Conservation (phyloP, 371 early-diverging fungal genomes). For the Mucor circinelloides region DNA sequence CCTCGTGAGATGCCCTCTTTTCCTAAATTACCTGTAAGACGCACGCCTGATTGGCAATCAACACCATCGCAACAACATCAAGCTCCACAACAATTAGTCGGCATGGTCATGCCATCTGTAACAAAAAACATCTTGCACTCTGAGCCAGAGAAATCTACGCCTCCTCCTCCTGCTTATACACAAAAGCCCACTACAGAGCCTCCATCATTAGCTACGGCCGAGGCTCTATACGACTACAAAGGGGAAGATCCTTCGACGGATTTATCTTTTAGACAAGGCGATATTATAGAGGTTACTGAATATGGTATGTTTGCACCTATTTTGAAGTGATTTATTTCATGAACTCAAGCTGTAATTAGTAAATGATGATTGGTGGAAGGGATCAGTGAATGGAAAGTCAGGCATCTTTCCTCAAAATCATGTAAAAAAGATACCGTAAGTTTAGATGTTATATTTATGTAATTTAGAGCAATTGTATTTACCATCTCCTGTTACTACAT, state of each 20-base stretch:
- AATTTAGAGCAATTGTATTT: background rate
- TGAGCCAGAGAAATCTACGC: slow-evolving; percentile 18
- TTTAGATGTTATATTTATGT: background rate
- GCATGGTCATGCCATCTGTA: background rate
- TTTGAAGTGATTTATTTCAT: background rate
- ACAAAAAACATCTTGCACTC: background rate
- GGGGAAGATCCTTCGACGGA: slow-evolving; percentile 53
- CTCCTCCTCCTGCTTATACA: slow-evolving; percentile 36
- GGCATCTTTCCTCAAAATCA: slow-evolving; percentile 58
- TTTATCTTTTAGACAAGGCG: slow-evolving; percentile 52
- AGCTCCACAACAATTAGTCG: slow-evolving; percentile 6
- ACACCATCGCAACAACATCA: background rate
- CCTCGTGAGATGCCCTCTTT: slow-evolving; percentile 22
- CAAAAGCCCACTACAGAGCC: slow-evolving; percentile 9
- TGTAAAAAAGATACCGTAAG: slow-evolving; percentile 46
- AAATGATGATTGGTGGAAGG: slow-evolving; percentile 58
- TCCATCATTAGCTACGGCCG: slow-evolving; percentile 28
- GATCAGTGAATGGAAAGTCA: slow-evolving; percentile 39
- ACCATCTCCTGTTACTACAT: background rate
- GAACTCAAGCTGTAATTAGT: slow-evolving; percentile 23
- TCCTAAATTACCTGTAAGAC: slow-evolving; percentile 44
- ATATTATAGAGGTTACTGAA: slow-evolving; percentile 53
- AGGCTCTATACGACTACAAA: slow-evolving; percentile 50
- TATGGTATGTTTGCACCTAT: slow-evolving; percentile 35
- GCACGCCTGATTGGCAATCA: slow-evolving; percentile 26